Conservation (phyloP, 441 rosid genomes). For the Erodium trifolium region DNA sequence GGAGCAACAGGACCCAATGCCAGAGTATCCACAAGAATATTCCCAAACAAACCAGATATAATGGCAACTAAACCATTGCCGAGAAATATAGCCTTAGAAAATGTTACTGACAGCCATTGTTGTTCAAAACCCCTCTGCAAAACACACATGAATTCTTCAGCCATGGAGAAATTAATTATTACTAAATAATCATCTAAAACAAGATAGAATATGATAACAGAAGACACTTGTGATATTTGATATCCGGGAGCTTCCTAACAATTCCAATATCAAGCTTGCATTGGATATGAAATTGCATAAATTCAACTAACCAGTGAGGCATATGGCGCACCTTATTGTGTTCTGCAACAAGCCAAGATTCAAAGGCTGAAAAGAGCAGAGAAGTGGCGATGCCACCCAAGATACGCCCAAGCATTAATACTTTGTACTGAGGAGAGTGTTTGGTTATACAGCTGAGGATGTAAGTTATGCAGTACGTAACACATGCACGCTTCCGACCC, state of each 20-base stretch:
- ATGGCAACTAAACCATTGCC: conserved; percentile 98
- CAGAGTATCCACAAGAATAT: conserved; percentile 69
- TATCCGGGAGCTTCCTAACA: not conserved
- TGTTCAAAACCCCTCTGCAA: conserved; percentile 86
- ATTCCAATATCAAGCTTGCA: not conserved
- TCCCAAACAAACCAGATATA: conserved; percentile 82
- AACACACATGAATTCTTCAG: not conserved
- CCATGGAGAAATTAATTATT: too few relatives aligned
- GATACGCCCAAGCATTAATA: conserved; percentile 84
- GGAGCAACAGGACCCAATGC: conserved; percentile 96
- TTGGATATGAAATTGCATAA: not conserved
- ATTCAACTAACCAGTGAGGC: not conserved
- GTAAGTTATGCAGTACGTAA: conserved; percentile 51
- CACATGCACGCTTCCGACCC: conserved; percentile 90
- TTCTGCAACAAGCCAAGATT: conserved; percentile 98
- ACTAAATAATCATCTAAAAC: too few relatives aligned
- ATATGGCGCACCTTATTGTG: conserved; percentile 65
- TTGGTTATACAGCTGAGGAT: conserved; percentile 70
- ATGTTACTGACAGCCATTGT: conserved; percentile 86
- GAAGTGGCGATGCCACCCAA: conserved; percentile 98
- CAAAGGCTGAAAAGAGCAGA: conserved; percentile 85
- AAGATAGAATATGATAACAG: too few relatives aligned
- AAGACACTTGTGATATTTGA: too few relatives aligned
- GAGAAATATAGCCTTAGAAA: conserved; percentile 96
- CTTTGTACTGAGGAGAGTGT: conserved; percentile 86